Base-by-base conservation (phyloP, 805 yeast species). In the Sugiyamaella smithiae region DNA sequence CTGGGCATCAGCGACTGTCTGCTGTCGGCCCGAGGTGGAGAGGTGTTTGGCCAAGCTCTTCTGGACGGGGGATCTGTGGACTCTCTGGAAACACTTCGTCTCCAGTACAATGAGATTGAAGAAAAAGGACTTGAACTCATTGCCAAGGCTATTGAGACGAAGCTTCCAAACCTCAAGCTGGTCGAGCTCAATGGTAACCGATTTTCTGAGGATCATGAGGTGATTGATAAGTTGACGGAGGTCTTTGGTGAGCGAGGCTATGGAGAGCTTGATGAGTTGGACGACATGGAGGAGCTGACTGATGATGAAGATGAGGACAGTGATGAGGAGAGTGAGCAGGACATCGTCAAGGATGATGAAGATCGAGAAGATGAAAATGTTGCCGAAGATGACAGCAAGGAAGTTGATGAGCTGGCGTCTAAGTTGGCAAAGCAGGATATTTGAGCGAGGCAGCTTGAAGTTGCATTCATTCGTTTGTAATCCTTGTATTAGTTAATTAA, bases 111-210 rank as follows among this genome's bases (percentile, higher is more conserved):
- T 62, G 98, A 93, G 69, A 77, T 91, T 59, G 85, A 82, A 54
- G 74, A 76, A 35, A 75, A 74, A 25, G 77, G 91, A 2, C 73
- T 93, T 57, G 76, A 74, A 44, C 58, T 73, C n/a, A 69, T 93
- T 48, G 75, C 74, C 31, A 70, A 72, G 5, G 82, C 82, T 16
- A 68, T 88, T 43, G 66, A 71, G 16, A 60, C 67, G 16, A 76
- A 77, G 43, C 70, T 91, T 58, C 84, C 85, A 36, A 71, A 73
- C 17, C 74, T 93, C 64, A 72, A 78, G 62, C 46, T 62, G 7
- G 73, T 93, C 56, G 98, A 93, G 72, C 76, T 93, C 56, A 91
- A 93, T 63, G 99, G 99, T 64, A 93, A 93, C 70, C 75, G 87
- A 64, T 85, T 93, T 60, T 87, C 87, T 44, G 98, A 93, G 66